phyloP scores from a whole-genome alignment of 768 basidiomycete genomes.

The Tubosaeta sp. region DNA sequence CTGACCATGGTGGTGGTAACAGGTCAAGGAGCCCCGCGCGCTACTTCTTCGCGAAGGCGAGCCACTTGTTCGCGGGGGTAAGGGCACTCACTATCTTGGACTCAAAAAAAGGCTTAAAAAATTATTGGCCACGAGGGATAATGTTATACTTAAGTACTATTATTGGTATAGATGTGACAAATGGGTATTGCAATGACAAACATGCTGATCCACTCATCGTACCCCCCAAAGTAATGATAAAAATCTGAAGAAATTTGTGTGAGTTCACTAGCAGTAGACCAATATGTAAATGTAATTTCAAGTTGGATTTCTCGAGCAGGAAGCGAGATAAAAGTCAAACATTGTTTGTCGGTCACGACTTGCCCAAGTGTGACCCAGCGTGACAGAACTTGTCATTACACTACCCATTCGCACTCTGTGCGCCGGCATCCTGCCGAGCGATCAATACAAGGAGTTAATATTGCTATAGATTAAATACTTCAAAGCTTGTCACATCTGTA shows the following conservation, averaged over 20 bases:
- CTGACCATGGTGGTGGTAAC: neutral
- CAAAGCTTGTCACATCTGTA: neutral
- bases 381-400: neutral
- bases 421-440: neutral
- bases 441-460: neutral
- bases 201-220: neutral
- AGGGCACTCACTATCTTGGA: no score
- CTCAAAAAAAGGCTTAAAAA: no score
- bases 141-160: no score
- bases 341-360: no score
- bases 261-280: no score
- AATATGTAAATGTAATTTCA: no score
- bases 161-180: neutral
- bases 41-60: no score
- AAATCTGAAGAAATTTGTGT: neutral
- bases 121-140: no score
- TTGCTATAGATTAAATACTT: neutral
- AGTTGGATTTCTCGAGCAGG: no score
- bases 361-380: neutral
- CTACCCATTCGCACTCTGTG: neutral
- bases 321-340: no score
- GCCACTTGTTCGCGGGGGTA: no score
- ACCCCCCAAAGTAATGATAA: neutral
- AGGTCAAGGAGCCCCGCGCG: neutral
- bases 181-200: neutral